Evolutionary conservation across 441 rosid genomes (phyloP).

Genomic region (Arabidopsis hybrid): DNA sequence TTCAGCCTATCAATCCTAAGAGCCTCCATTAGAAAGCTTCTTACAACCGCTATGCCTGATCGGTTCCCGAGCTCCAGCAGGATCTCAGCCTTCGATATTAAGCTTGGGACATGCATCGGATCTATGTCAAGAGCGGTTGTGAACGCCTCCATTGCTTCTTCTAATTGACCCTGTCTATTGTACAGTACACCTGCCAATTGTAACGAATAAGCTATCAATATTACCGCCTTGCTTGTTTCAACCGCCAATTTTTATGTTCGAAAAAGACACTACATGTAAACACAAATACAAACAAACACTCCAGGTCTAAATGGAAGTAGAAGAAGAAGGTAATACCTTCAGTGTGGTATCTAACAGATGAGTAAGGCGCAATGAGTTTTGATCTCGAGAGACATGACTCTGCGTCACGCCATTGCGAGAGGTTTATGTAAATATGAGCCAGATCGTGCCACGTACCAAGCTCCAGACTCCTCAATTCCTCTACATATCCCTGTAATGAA

Average conservation of each 20-base stretch:
- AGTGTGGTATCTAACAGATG: conserved; percentile 66
- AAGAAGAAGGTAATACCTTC: conserved; percentile 50
- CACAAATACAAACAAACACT: neutral
- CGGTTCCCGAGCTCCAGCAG: conserved; percentile 53
- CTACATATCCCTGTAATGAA: conserved; percentile 52
- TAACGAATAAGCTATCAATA: conserved; percentile 18
- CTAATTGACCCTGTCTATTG: conserved; percentile 59
- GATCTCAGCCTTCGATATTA: conserved; percentile 68
- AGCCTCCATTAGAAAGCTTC: conserved; percentile 80
- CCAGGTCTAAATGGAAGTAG: too few relatives aligned
- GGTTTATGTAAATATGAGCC: conserved; percentile 71
- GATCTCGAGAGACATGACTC: conserved; percentile 92
- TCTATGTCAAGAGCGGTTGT: conserved; percentile 65
- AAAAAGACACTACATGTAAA: neutral
- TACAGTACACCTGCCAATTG: conserved; percentile 60
- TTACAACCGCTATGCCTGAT: conserved; percentile 51
- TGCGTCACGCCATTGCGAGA: conserved; percentile 85
- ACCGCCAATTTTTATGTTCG: neutral
- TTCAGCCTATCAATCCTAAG: conserved; percentile 70
- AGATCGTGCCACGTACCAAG: conserved; percentile 89
- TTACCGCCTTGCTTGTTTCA: neutral
- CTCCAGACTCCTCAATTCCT: conserved; percentile 62
- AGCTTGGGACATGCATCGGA: conserved; percentile 74
- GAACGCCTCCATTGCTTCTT: conserved; percentile 68
- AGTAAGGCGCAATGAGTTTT: conserved; percentile 61